Percentiles rank a stretch among this genome's conserved stretches.
Conservation (phyloP, 2,329 filamentous ascomycete genomes). For the Dactylonectria estremocensis region DNA sequence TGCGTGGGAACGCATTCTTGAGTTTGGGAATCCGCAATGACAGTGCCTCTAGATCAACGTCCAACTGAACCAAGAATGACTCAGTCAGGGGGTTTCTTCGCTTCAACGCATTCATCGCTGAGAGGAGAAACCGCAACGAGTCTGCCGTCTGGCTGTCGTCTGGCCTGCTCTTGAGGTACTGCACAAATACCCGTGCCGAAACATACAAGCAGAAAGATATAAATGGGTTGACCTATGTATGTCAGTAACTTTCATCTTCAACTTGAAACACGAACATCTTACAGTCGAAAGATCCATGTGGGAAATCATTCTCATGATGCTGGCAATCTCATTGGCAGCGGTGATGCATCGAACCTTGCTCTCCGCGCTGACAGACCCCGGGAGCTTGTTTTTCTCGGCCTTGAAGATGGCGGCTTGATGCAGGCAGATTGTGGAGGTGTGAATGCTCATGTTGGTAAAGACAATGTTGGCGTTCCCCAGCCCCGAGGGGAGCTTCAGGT, state of each 20-base stretch:
- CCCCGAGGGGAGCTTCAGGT: slow-evolving; percentile 84
- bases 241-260: slow-evolving; percentile 39
- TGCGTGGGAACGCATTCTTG: slow-evolving; percentile 68
- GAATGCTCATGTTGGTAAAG: slow-evolving; percentile 97
- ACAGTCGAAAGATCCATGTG: slow-evolving; percentile 89
- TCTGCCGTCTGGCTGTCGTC: slow-evolving; percentile 85
- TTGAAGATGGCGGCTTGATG: slow-evolving; percentile 99
- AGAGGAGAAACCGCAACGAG: slow-evolving; percentile 90
- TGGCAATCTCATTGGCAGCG: slow-evolving; percentile 93
- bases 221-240: slow-evolving; percentile 88
- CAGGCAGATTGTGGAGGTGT: slow-evolving; percentile 96
- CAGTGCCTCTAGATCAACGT: slow-evolving; percentile 88
- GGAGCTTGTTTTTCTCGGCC: slow-evolving; percentile 88
- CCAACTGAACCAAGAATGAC: slow-evolving; percentile 93
- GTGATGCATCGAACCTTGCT: slow-evolving; percentile 95
- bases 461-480: slow-evolving; percentile 87
- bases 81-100: slow-evolving; percentile 91
- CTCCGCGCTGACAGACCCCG: slow-evolving; percentile 83
- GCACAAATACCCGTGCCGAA: slow-evolving; percentile 94
- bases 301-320: slow-evolving; percentile 94
- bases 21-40: slow-evolving; percentile 74
- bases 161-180: slow-evolving; percentile 95
- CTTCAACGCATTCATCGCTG: slow-evolving; percentile 92
- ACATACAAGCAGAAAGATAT: slow-evolving; percentile 97
- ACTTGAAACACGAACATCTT: slow-evolving; percentile 55